Evolutionary conservation across 352 stramenopile species (phyloP), one percentile per base, ranked within the genome.

Genomic region (Ophiocytium majus): DNA sequence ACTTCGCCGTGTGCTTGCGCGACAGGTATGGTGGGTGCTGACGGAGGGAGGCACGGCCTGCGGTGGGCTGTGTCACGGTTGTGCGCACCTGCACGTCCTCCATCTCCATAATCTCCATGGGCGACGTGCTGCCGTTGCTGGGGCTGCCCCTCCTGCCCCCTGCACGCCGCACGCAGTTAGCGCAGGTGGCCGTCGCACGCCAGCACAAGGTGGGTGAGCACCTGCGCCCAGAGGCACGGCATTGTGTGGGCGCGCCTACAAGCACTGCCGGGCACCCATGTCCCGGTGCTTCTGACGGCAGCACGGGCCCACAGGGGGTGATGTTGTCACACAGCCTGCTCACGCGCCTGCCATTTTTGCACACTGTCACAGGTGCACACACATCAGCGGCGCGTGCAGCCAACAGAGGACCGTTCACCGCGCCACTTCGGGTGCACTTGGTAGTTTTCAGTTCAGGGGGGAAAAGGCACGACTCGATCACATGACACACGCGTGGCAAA

Each of bases 21-120:
- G n/a, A n/a, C n/a, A n/a, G n/a, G n/a, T n/a, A n/a, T n/a, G n/a
- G n/a, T n/a, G n/a, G n/a, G n/a, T n/a, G n/a, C n/a, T n/a, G n/a
- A n/a, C n/a, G n/a, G n/a, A n/a, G n/a, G n/a, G n/a, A n/a, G n/a
- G 14, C 43, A 57, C 43, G 14, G 43, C 10, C 36, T 32, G 9
- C 34, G 31, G 5, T 19, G 36, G 50, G 31, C 32, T 63, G 80
- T 14, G 76, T 57, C 37, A 36, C 57, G 31, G n/a, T 0, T 33
- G 17, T 10, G 17, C 32, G 32, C 0, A 85, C 36, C 23, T 85
- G 64, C 10, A 85, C 33, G 32, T 85, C 81, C 75, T 81, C 36
- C 31, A 81, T 37, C 5, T 85, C 71, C 66, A 81, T 81, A 5
- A 57, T 28, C 0, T 85, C 66, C 49, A 28, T 35, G 19, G 34